Base-by-base conservation (phyloP, 257 asterid genomes). In the Fraxinus cuspidata region DNA sequence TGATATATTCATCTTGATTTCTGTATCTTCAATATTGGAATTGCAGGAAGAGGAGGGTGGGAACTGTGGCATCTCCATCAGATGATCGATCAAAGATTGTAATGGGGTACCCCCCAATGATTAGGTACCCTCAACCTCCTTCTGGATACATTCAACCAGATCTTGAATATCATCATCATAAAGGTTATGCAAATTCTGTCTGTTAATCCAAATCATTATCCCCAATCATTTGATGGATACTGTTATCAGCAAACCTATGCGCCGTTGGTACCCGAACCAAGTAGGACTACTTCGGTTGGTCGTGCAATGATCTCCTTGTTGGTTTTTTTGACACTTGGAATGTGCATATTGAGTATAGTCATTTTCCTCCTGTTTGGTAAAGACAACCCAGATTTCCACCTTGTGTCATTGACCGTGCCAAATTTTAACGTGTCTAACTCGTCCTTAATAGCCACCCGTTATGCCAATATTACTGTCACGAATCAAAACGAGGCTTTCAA, bases 311-410 rank as follows among this genome's bases (percentile, higher is more conserved):
- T 89, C 29, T 79, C 79, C 15, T 27, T 87, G 16, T 68, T 83
- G 86, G 4, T 85, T 0, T 69, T 85, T 23, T 81, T 88, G 4
- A 35, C 88, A 4, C 16, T 80, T 4, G 77, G 85, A 74, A 77
- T 88, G 86, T 73, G 84, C 75, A 71, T 85, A 84, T 75, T 84
- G 74, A 81, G 84, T 81, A 60, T 91, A 4, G 79, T 84, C 60
- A 75, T 88, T 73, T 91, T 91, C 92, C 49, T 83, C 73, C 83
- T 91, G 5, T 91, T 86, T 27, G 92, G 90, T 1, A 77, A 86
- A 40, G 81, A 84, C 56, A 18, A 77, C 0, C 96, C 92, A 0
- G 86, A 81, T 0, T 89, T 91, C 44, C 66, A 47, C 6, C 81
- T 89, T 7, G 7, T 72, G 0, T 74, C 89, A 1, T 12, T 89